These are phyloP conservation scores for Trichophyton simii DNA, from an alignment of 2,329 filamentous ascomycete genomes.

Conservation along the genomic window DNA sequence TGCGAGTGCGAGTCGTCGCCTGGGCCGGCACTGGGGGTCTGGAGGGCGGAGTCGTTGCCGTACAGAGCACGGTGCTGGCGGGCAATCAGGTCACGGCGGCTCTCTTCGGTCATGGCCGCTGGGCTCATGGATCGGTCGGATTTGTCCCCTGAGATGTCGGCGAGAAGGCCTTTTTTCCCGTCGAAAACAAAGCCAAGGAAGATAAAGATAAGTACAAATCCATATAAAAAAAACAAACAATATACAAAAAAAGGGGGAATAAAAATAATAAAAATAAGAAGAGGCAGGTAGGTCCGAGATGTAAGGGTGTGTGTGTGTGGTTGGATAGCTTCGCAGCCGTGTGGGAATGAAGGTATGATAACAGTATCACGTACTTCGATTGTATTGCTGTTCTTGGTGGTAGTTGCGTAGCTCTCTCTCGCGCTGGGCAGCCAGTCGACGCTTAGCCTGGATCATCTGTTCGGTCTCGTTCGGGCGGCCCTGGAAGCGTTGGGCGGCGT, in stretches of 20 bases:
- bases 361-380: slow-evolving; percentile 64
- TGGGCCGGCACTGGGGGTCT: slow-evolving; percentile 55
- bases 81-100: slow-evolving; percentile 88
- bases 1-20: slow-evolving; percentile 57
- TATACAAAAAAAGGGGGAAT: slow-evolving; percentile 20
- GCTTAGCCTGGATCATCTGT: slow-evolving; percentile 98
- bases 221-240: slow-evolving; percentile 11
- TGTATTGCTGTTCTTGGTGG: slow-evolving; percentile 99
- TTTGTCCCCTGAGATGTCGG: slow-evolving; percentile 62
- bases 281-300: slow-evolving; percentile 4
- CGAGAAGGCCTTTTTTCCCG: slow-evolving; percentile 45
- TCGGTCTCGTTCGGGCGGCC: slow-evolving; percentile 82
- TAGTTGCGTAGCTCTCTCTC: slow-evolving; percentile 99
- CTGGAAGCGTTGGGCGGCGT: slow-evolving; percentile 85
- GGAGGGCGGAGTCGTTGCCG: slow-evolving; percentile 55
- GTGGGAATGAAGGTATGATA: slow-evolving; percentile 15
- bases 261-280: slow-evolving; percentile 18
- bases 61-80: slow-evolving; percentile 92
- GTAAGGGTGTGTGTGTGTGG: neutral
- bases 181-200: slow-evolving; percentile 29
- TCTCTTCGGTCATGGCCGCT: slow-evolving; percentile 81
- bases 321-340: slow-evolving; percentile 4
- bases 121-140: slow-evolving; percentile 77
- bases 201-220: slow-evolving; percentile 1
- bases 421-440: slow-evolving; percentile 96